Percentiles rank a stretch among this genome's conserved stretches.
Conservation (phyloP, 2,329 filamentous ascomycete species). For the Falciphora oryzae region DNA sequence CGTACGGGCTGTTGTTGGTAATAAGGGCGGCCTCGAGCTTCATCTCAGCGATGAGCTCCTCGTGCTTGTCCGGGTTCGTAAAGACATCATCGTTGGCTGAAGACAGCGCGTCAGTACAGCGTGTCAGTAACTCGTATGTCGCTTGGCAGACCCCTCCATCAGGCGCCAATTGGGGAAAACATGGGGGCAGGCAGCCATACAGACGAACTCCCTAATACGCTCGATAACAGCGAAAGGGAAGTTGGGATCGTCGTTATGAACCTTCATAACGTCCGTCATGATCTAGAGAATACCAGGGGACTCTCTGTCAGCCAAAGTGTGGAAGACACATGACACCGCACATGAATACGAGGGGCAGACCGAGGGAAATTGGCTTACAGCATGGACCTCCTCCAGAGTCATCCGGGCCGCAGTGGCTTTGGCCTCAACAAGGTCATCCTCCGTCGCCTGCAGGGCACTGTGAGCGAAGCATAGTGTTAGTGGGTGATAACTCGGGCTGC, state of each 20-base stretch:
- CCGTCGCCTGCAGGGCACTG: conserved; percentile 14
- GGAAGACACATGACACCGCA: neutral
- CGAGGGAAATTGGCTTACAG: conserved; percentile 8
- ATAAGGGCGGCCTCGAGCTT: conserved; percentile 49
- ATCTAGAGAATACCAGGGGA: conserved; percentile 11
- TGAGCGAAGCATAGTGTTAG: neutral
- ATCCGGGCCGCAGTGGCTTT: conserved; percentile 15
- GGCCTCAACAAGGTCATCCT: conserved; percentile 15
- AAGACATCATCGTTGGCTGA: conserved; percentile 38
- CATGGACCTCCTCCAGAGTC: conserved; percentile 13
- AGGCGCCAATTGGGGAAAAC: too few relatives aligned
- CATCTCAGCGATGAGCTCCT: conserved; percentile 59
- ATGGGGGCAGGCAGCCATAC: conserved; percentile 17
- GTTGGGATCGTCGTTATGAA: conserved; percentile 41
- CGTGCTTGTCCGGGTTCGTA: conserved; percentile 39
- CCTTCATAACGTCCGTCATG: conserved; percentile 32
- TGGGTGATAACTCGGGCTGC: neutral
- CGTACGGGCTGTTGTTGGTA: conserved; percentile 50
- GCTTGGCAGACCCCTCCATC: neutral
- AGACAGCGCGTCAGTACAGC: conserved; percentile 6
- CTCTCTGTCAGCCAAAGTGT: neutral
- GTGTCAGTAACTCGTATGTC: neutral
- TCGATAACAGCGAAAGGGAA: conserved; percentile 36
- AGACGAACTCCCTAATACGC: conserved; percentile 34
- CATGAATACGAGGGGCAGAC: neutral